Conservation (phyloP, 805 yeast species). For the Blastobotrys muscicola region DNA sequence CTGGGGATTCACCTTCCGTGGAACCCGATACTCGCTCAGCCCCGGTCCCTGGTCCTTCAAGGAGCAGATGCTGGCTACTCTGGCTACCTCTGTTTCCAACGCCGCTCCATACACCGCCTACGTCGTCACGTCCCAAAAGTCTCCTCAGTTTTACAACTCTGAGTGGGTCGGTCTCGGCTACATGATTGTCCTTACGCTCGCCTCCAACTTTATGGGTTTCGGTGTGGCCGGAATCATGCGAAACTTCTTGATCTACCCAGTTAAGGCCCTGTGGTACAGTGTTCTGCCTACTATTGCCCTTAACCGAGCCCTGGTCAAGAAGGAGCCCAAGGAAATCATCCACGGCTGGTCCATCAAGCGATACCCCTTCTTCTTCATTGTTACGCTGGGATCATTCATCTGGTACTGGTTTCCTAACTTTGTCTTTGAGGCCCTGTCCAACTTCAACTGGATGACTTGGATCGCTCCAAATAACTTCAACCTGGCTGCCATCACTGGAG, state of each 20-base stretch:
- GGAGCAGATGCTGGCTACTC: constrained; percentile 57
- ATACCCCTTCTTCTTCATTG: constrained; percentile 39
- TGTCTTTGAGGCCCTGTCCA: constrained; percentile 50
- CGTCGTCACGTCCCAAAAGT: constrained; percentile 22
- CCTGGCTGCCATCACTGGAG: constrained; percentile 55
- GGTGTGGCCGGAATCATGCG: constrained; percentile 48
- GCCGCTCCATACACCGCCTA: constrained; percentile 8
- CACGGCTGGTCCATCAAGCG: constrained; percentile 55
- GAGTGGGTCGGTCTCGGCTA: constrained; percentile 33
- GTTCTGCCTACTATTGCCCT: constrained; percentile 49
- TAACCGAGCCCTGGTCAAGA: constrained; percentile 34
- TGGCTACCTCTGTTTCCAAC: constrained; percentile 21
- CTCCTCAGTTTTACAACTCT: constrained; percentile 23
- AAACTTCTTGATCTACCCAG: constrained; percentile 39
- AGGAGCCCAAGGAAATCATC: constrained; percentile 28
- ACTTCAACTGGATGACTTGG: constrained; percentile 58
- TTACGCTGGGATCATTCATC: constrained; percentile 34
- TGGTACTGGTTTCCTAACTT: constrained; percentile 65
- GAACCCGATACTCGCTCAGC: constrained; percentile 38
- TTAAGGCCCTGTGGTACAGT: constrained; percentile 39
- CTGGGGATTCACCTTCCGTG: constrained; percentile 31
- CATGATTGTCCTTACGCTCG: constrained; percentile 35
- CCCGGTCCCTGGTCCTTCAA: constrained; percentile 59
- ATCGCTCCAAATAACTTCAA: constrained; percentile 43
- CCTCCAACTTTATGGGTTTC: constrained; percentile 46